Base-by-base conservation (phyloP, 192 early-diverging fungal genomes). In the Backusella parvicylindrica region DNA sequence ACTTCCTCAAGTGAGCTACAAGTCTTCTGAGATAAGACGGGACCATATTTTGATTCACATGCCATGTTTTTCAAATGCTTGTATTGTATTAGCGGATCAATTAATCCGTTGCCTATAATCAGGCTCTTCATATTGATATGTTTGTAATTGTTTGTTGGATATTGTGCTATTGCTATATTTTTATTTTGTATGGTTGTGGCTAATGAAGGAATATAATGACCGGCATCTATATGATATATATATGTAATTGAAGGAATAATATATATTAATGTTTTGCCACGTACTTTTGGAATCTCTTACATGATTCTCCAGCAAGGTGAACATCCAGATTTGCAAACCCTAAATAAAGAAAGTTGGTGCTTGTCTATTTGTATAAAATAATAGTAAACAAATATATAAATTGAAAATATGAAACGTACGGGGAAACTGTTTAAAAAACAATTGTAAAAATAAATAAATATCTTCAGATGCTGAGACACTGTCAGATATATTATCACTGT, bases 141-240 rank as follows among this genome's bases (percentile, higher is more conserved):
- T 30, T 72, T 73, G 56, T 79, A 36, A 71, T 77, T 70, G 26
- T n/a, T 68, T 56, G 32, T 40, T 38, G 50, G 53, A 69, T 91
- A 78, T 37, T 37, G 36, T 7, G 36, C 36, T 37, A 37, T 2
- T 37, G 36, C 36, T 2, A 37, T 7, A 80, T 98, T 98, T 33
- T 88, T 84, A 26, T 89, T 86, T 28, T 90, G 84, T 78, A 98
- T 95, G 36, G 88, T 90, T 69, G 86, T 80, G 11, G 88, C 96
- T 53, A 95, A 92, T 36, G 92, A 94, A 13, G 96, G 96, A 68
- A 98, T 90, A 76, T 96, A 98, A 83, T 98, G 96, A 6, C 96
- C 96, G 3, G 86, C 91, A 23, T 94, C 91, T 65, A 67, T 71
- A 77, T 15, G 26, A 13, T 15, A 18, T 11, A 12, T 23, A n/a